These are phyloP conservation scores for Dictyostelium capitatum DNA, from an alignment of 78 protist genomes.

Conservation along the genomic window DNA sequence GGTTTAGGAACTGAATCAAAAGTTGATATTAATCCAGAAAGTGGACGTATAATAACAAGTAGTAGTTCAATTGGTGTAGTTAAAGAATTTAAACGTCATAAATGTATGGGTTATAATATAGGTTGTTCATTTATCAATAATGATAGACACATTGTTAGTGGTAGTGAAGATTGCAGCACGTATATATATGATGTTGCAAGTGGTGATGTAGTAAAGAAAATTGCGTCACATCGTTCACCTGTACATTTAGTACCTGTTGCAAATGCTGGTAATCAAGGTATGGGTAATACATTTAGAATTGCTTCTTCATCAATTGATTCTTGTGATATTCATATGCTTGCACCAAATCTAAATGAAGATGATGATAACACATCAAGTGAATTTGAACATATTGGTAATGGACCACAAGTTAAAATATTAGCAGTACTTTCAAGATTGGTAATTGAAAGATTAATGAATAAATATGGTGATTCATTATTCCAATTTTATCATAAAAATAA, in stretches of 20 bases:
- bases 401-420: neutral
- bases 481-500: slow-evolving; percentile 41
- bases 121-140: slow-evolving; percentile 54
- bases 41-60: neutral
- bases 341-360: slow-evolving; percentile 9
- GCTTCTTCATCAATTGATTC: slow-evolving; percentile 27
- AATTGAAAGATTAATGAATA: slow-evolving; percentile 36
- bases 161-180: slow-evolving; percentile 50
- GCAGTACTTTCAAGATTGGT: slow-evolving; percentile 9
- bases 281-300: slow-evolving; percentile 11
- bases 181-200: slow-evolving; percentile 52
- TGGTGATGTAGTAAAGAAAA: slow-evolving; percentile 10
- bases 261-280: neutral
- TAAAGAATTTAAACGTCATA: slow-evolving; percentile 40
- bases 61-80: neutral
- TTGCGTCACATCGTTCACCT: slow-evolving; percentile 10
- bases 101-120: slow-evolving; percentile 64
- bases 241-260: slow-evolving; percentile 44
- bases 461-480: slow-evolving; percentile 50
- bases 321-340: slow-evolving; percentile 26
- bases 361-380: neutral
- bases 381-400: neutral
- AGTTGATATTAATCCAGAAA: neutral
- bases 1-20: neutral
- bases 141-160: slow-evolving; percentile 66